phyloP scores from a whole-genome alignment of 2,329 filamentous ascomycete genomes.

The Metarhizium anisopliae region DNA sequence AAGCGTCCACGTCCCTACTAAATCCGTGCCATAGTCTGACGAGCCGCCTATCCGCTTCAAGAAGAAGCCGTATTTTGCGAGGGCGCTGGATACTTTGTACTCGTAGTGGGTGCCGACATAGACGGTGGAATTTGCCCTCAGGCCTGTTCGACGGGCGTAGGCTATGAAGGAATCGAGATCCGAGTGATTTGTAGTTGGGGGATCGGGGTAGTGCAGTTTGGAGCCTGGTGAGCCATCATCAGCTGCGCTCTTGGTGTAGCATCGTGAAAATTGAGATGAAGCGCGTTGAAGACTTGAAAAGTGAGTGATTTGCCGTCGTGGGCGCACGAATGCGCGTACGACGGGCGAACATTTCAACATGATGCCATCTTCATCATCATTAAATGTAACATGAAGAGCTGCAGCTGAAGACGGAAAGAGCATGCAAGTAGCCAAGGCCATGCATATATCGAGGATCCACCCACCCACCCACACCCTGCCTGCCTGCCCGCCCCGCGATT shows the following conservation, averaged over 20 bases:
- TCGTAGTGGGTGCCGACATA: slow-evolving; percentile 72
- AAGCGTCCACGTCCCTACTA: slow-evolving; percentile 61
- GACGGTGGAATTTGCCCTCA: slow-evolving; percentile 47
- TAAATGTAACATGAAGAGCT: too few species aligned
- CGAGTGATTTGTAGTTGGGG: slow-evolving; percentile 44
- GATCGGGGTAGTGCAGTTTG: slow-evolving; percentile 31
- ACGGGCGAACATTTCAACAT: neutral
- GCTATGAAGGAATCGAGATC: slow-evolving; percentile 56
- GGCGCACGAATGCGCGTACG: neutral
- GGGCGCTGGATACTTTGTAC: slow-evolving; percentile 51
- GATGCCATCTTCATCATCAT: too few species aligned
- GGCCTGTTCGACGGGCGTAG: slow-evolving; percentile 48
- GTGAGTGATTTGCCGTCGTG: neutral
- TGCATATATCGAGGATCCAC: slow-evolving; percentile 1
- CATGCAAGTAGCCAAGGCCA: neutral
- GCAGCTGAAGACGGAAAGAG: neutral
- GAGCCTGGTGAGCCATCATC: neutral
- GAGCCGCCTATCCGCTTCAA: slow-evolving; percentile 56
- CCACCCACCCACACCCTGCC: neutral
- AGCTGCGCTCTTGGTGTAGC: neutral
- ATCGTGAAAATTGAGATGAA: neutral
- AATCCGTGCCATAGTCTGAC: slow-evolving; percentile 64
- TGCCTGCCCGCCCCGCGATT: neutral
- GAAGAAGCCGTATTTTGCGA: slow-evolving; percentile 53
- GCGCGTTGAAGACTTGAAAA: neutral